Evolutionary conservation across 2,329 filamentous ascomycete genomes (phyloP), one percentile per base, ranked within the genome.

Genomic region (Fusarium subglutinans): DNA sequence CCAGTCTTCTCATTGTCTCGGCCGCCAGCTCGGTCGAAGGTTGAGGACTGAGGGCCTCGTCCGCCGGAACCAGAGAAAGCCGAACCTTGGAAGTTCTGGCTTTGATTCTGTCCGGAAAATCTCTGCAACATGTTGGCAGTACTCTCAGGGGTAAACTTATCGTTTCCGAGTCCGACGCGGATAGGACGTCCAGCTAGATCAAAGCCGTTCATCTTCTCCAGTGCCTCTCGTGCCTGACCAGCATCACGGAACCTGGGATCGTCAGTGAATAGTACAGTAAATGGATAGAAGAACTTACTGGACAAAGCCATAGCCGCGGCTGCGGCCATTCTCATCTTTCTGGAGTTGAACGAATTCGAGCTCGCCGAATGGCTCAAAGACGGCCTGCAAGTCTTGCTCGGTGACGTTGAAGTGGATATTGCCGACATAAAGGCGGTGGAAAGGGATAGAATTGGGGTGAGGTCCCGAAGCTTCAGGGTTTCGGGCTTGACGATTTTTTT

Each of bases 331-430:
- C 76, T 98, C 96, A 79, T 99, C 97, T 85, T 97, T 98, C 83
- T 99, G 97, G 66, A 99, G 89, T 82, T 98, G 95, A 67, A 98
- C 95, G 83, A 98, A 98, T 82, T 98, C 96, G 66, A 99, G 92
- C 85, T 98, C 95, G 78, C 96, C 96, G 84, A 98, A 99, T 3
- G 96, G 96, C 85, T 97, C 94, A 83, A 99, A 99, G 70, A 99
- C 95, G 82, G 96, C 95, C 87, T 96, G 93, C 76, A 99, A 87
- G 84, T 99, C 97, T 82, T 92, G 91, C 85, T 99, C 96, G 81
- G 95, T 98, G 82, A 99, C 97, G 82, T 95, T 98, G 89, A 99
- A 99, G 87, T 99, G 96, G 78, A 99, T 98, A 83, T 99, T 99
- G 84, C 96, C 96, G 77, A 99, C 96, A 83, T 98, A 99, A 69